Conservation (phyloP, 1,284 basidiomycete genomes). For the Ceratobasidium sp. region DNA sequence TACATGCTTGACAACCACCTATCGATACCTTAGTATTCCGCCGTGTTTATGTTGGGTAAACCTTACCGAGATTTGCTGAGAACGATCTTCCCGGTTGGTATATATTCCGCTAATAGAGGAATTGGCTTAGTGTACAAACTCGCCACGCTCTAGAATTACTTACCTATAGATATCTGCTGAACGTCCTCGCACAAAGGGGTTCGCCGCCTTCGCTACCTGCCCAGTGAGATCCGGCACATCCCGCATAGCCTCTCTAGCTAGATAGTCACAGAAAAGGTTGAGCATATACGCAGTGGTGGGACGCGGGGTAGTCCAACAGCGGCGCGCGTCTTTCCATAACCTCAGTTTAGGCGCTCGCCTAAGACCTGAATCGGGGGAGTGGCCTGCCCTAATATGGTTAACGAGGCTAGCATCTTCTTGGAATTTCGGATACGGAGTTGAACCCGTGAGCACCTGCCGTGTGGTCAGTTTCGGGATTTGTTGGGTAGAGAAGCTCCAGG, state of each 20-base stretch:
- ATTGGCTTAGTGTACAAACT: neutral
- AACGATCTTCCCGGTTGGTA: neutral
- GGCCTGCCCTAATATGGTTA: constrained; percentile 6
- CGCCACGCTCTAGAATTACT: too few species aligned
- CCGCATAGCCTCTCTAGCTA: constrained; percentile 4
- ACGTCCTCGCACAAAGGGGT: constrained; percentile 18
- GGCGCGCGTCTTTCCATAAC: constrained; percentile 15
- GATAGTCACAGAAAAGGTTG: constrained; percentile 1
- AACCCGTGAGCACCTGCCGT: constrained; percentile 5
- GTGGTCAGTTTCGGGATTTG: neutral
- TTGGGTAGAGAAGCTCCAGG: neutral
- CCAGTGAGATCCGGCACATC: constrained; percentile 17
- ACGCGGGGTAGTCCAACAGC: constrained; percentile 21
- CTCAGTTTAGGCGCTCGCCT: constrained; percentile 1
- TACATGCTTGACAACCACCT: constrained; percentile 27
- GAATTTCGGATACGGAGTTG: constrained; percentile 3
- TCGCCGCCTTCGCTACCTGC: neutral
- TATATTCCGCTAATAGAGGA: neutral
- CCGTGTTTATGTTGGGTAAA: neutral
- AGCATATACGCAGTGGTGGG: constrained; percentile 8
- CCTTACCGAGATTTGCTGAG: constrained; percentile 4
- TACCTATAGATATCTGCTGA: constrained; percentile 24
- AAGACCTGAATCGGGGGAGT: constrained; percentile 14
- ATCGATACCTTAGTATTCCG: neutral
- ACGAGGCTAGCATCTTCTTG: neutral